Base-by-base conservation (phyloP, 805 yeast species). In the Hyphopichia homilentoma region DNA sequence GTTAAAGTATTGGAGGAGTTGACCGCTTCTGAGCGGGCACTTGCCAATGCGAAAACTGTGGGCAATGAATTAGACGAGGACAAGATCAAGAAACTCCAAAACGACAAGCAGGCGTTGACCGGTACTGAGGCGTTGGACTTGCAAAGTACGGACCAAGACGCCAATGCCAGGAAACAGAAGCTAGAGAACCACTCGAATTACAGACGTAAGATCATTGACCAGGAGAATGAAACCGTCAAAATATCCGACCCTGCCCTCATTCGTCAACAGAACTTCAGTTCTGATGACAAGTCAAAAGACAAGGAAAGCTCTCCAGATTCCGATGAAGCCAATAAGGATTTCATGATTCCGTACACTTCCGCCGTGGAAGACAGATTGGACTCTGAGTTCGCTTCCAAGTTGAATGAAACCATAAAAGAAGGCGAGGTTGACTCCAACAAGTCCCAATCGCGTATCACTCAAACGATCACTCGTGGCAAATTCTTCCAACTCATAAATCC, bases 401-500 rank as follows among this genome's bases (percentile, higher is more conserved):
- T 75, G 41, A 72, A 75, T 45, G 75, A 72, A 40, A 68, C 73
- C 8, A 73, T 79, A 26, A 67, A 64, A 26, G 65, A 73, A 32
- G 77, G 84, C 2, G 73, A 70, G 17, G 57, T 79, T 13, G 80
- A 77, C 40, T 60, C 77, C 12, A 75, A 75, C 44, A 56, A 55
- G 17, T 57, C 61, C 6, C 73, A 73, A 32, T 73, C 78, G 26
- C 63, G 88, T 33, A 81, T 77, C n/a, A 66, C 82, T 12, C 74
- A 83, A 41, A 81, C 85, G 4, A 69, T 84, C 23, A 79, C 86
- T 2, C 63, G 88, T 40, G 89, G 89, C 2, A 68, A 72, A 40
- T 78, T 78, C 45, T 79, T 79, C 47, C 72, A 72, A 39, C 54
- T 75, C 18, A 60, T 66, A 23, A 62, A 62, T 42, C 69, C 70